phyloP scores from a whole-genome alignment of 768 basidiomycete species.

The Kwoniella sp. region DNA sequence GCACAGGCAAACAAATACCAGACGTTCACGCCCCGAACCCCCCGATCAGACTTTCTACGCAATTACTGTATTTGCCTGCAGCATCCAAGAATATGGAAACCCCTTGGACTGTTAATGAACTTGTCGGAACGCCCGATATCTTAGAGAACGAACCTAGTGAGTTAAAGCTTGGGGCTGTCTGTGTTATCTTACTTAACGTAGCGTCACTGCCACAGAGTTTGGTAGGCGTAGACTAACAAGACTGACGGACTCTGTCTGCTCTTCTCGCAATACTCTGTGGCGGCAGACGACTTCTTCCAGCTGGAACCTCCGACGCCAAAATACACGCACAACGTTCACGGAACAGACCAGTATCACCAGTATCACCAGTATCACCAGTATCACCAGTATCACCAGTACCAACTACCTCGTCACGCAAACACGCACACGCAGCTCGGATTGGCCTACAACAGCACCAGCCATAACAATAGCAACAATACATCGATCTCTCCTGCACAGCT shows the following conservation, averaged over 20 bases:
- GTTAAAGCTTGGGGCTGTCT: background rate
- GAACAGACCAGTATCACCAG: background rate
- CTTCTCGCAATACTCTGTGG: background rate
- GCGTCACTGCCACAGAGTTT: too few relatives aligned
- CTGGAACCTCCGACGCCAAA: conserved; percentile 40
- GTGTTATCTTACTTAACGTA: too few relatives aligned
- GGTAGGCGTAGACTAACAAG: too few relatives aligned
- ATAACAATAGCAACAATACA: background rate
- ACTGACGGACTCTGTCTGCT: too few relatives aligned
- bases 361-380: background rate
- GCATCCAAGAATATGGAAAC: conserved; percentile 8
- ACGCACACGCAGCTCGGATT: conserved; percentile 8
- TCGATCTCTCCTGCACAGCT: background rate
- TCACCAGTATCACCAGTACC: background rate
- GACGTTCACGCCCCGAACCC: too few relatives aligned
- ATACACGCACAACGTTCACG: too few relatives aligned
- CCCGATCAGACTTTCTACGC: too few relatives aligned
- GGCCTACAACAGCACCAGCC: background rate
- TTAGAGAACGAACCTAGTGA: conserved; percentile 12
- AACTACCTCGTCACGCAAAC: too few relatives aligned
- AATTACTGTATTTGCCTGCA: too few relatives aligned
- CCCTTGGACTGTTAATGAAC: conserved; percentile 14
- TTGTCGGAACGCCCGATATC: conserved; percentile 14
- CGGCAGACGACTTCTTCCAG: conserved; percentile 34
- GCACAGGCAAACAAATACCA: too few relatives aligned